Evolutionary conservation across 2,329 filamentous ascomycete species (phyloP), one percentile per base, ranked within the genome.

Genomic region (Elsinoe perseae): DNA sequence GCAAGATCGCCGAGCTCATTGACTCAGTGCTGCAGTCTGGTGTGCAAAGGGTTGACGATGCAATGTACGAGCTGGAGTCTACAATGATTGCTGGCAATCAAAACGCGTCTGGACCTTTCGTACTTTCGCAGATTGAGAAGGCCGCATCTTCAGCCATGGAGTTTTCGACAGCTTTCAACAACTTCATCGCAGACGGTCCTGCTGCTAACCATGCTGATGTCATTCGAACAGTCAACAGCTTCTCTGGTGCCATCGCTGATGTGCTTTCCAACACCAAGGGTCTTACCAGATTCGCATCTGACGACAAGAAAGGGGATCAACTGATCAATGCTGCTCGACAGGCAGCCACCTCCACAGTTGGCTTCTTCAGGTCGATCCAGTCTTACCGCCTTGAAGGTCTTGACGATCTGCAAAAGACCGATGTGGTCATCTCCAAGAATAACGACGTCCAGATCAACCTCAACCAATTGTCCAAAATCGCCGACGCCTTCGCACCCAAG

Each of bases 41-140:
- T 63, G 89, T 97, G 20, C 85, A 93, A 65, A 86, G 93, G 43
- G 91, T 98, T 12, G 93, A 98, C 65, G 93, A 98, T 72, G 90
- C 93, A 42, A 77, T 98, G 32, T 98, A 98, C 73, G 93, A 98
- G 71, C 79, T 98, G 42, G 93, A 98, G 72, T 97, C 93, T 18
- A 87, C 87, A 18, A 97, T 97, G 90, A 92, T 97, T 70, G 93
- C 92, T 38, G 93, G 93, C 71, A 98, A 98, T 75, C 93, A 97
- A 74, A 98, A 95, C 66, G 93, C 93, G 1, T 95, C 91, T 38
- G 90, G 93, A 12, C 83, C 92, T 1, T 97, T 95, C 68, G 91
- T 98, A 10, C 78, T 98, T 52, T 97, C 92, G 1, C 92, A 97
- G 70, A 91, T 97, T 58, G 93, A 98, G 69, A 98, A 97, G 76